A percentile compares a stretch with the other conserved stretches of the same genome.
These are phyloP conservation scores for Penicillium angulare DNA, from an alignment of 495 filamentous ascomycete species.

Conservation along the genomic window DNA sequence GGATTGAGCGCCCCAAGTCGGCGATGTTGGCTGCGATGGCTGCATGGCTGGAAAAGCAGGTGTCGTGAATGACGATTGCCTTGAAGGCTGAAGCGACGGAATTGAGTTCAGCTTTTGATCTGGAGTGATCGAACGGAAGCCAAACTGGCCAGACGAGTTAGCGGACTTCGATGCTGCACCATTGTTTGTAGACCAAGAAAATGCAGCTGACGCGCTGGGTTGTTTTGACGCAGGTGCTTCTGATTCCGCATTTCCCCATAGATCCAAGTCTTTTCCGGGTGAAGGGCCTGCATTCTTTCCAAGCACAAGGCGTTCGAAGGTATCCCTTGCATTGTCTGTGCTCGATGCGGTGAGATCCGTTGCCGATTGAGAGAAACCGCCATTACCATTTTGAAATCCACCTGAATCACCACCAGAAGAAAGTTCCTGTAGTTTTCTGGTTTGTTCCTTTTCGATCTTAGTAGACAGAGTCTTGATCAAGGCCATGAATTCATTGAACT, in stretches of 20 bases:
- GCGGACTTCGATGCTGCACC: slow-evolving; percentile 3
- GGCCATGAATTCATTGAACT: slow-evolving; percentile 86
- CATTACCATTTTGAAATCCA: slow-evolving; percentile 35
- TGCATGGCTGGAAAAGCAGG: slow-evolving; percentile 32
- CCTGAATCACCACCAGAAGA: slow-evolving; percentile 48
- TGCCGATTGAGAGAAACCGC: slow-evolving; percentile 24
- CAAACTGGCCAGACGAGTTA: slow-evolving; percentile 24
- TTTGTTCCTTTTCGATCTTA: slow-evolving; percentile 84
- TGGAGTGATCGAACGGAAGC: slow-evolving; percentile 51
- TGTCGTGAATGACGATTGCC: slow-evolving; percentile 19
- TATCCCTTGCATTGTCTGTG: slow-evolving; percentile 53
- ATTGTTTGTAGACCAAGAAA: slow-evolving; percentile 47
- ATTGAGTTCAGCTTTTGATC: slow-evolving; percentile 51
- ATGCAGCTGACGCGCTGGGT: slow-evolving; percentile 36
- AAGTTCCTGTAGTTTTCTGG: slow-evolving; percentile 80
- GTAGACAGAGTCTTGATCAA: slow-evolving; percentile 78
- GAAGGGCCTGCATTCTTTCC: slow-evolving; percentile 45
- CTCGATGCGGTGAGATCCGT: slow-evolving; percentile 24
- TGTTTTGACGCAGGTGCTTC: slow-evolving; percentile 24
- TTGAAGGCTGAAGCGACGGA: slow-evolving; percentile 46
- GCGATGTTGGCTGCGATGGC: slow-evolving; percentile 14
- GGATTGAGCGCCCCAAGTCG: slow-evolving; percentile 26
- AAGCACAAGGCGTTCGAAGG: slow-evolving; percentile 86
- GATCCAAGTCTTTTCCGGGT: slow-evolving; percentile 33
- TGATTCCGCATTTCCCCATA: slow-evolving; percentile 37